Percentiles rank a stretch among this genome's conserved stretches.
Evolutionary conservation across 768 basidiomycete genomes (phyloP).

Genomic region (Amanita pallidorosea): DNA sequence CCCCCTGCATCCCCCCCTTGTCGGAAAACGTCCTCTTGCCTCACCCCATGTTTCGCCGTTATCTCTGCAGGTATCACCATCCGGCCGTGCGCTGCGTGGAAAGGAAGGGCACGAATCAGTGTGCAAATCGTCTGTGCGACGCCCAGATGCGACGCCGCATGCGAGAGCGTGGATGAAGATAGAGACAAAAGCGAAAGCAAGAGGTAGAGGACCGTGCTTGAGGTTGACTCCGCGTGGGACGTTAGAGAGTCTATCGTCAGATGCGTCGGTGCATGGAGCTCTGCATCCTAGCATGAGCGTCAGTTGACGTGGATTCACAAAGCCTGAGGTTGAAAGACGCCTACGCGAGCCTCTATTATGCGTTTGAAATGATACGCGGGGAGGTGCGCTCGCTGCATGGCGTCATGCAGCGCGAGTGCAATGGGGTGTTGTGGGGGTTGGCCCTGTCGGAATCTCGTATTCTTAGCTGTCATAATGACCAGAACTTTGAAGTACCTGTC

Average conservation of each 20-base stretch:
- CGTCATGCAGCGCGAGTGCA: slow-evolving; percentile 58
- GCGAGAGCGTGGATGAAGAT: slow-evolving; percentile 45
- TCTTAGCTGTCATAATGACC: background rate
- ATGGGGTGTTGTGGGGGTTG: slow-evolving; percentile 75
- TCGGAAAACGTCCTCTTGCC: slow-evolving; percentile 71
- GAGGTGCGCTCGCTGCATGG: slow-evolving; percentile 36
- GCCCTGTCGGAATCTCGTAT: slow-evolving; percentile 29
- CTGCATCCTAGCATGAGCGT: slow-evolving; percentile 38
- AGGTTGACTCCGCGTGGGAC: slow-evolving; percentile 70
- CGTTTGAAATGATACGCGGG: slow-evolving; percentile 72
- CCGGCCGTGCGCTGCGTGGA: slow-evolving; percentile 58
- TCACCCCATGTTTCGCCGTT: slow-evolving; percentile 66
- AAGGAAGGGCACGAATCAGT: slow-evolving; percentile 68
- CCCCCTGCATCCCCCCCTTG: slow-evolving; percentile 42
- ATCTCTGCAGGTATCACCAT: slow-evolving; percentile 77
- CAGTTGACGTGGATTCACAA: background rate
- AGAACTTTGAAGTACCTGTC: slow-evolving; percentile 33
- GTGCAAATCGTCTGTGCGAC: slow-evolving; percentile 61
- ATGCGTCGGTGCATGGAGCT: slow-evolving; percentile 53
- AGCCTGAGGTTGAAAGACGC: slow-evolving; percentile 14
- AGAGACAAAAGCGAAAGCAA: slow-evolving; percentile 57
- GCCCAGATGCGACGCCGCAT: slow-evolving; percentile 78
- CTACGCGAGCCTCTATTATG: slow-evolving; percentile 76
- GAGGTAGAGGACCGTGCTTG: slow-evolving; percentile 69
- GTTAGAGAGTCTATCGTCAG: slow-evolving; percentile 58